Evolutionary conservation across 2,329 filamentous ascomycete genomes (phyloP).

Genomic region (Exutisphaerella laricina): DNA sequence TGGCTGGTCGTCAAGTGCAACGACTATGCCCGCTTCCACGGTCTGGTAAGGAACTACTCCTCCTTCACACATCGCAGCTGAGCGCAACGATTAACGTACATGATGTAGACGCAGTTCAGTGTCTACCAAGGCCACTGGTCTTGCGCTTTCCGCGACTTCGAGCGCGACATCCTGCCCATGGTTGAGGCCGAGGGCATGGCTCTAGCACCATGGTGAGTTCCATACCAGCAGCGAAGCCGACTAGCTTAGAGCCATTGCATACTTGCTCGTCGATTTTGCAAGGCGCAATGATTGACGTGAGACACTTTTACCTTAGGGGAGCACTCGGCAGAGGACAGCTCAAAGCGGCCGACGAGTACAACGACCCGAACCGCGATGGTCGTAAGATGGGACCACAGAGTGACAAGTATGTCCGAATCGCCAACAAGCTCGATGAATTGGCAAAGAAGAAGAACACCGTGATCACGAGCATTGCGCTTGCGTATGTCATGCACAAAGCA

Average conservation of each 20-base stretch:
- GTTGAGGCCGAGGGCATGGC: conserved; percentile 33
- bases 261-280: no score
- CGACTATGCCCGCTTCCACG: conserved; percentile 57
- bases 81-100: conserved; percentile 52
- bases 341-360: conserved; percentile 23
- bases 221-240: conserved; percentile 26
- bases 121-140: conserved; percentile 38
- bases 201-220: no score
- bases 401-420: conserved; percentile 44
- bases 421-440: conserved; percentile 55
- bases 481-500: conserved; percentile 23
- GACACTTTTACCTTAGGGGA: conserved; percentile 48
- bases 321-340: conserved; percentile 20
- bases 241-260: no score
- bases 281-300: no score
- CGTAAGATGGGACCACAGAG: conserved; percentile 27
- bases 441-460: conserved; percentile 51
- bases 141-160: conserved; percentile 34
- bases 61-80: background rate
- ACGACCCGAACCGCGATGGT: conserved; percentile 32
- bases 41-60: no score
- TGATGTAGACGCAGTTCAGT: conserved; percentile 33
- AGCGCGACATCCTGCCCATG: conserved; percentile 47
- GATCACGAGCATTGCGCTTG: conserved; percentile 54
- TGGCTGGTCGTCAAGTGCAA: conserved; percentile 43